Base-by-base conservation (phyloP, 225 moss, liverwort and hornwort genomes). In the Bryum argenteum region DNA sequence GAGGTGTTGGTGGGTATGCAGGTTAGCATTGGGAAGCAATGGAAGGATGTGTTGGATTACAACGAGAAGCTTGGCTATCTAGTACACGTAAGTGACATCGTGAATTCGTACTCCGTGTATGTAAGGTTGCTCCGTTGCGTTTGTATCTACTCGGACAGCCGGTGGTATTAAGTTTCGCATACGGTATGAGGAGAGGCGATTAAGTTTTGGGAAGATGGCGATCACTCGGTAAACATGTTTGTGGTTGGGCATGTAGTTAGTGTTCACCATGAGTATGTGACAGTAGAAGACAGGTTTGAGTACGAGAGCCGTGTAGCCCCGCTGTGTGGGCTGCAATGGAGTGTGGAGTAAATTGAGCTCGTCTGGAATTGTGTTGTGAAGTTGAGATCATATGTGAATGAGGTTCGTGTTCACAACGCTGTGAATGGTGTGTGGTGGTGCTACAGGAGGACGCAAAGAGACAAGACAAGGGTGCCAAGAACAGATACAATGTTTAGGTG, bases 21-120 rank as follows among this genome's bases (percentile, higher is more conserved):
- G 93, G 33, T 91, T 21, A 91, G 85, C 83, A 79, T 96, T 75
- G 96, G 85, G 41, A 96, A 89, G 80, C 96, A 96, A 86, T 96
- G 96, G 93, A 96, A 96, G 73, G 86, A 87, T 38, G 82, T 90
- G 28, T 65, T 93, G 71, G 96, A 96, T 63, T 80, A 81, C 69
- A 93, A 80, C 68, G 93, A 96, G 7, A 93, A 91, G 69, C 87
- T 96, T 37, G 80, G 77, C 43, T 97, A 91, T 63, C 79, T 91
- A 43, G 88, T 91, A 18, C 96, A 97, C 79, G 96, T 89, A 73
- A 78, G 89, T 68, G 9, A 18, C 0, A n/a, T 19, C 8, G 28
- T 21, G 20, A 11, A 9, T 18, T 26, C 10, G 8, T 20, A 66
- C 0, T 21, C n/a, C 24, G 0, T 45, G 51, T 24, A 21, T 44